Percentiles rank a stretch among this genome's conserved stretches.
Evolutionary conservation across 1,284 basidiomycete species (phyloP).

Genomic region (Dichomitus squalens): DNA sequence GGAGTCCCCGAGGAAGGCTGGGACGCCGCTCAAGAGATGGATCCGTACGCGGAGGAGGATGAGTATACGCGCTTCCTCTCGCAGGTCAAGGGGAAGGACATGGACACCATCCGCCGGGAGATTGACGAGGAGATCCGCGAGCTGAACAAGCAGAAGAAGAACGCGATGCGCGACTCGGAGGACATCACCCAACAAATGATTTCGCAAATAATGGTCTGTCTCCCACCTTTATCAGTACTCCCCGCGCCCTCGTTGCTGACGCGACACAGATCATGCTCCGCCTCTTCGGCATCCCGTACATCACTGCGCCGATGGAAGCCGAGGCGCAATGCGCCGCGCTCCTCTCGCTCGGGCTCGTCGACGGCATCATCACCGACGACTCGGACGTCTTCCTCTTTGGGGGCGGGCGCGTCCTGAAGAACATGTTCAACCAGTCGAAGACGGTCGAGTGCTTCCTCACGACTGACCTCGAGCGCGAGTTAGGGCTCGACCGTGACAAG

Average conservation of each 20-base stretch:
- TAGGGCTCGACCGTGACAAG: conserved; percentile 86
- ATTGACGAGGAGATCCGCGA: conserved; percentile 90
- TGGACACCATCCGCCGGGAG: conserved; percentile 82
- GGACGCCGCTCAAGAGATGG: conserved; percentile 83
- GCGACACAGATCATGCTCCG: conserved; percentile 75
- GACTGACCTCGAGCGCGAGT: conserved; percentile 84
- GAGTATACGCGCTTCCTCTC: conserved; percentile 93
- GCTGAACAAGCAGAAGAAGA: conserved; percentile 84
- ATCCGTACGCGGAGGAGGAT: conserved; percentile 80
- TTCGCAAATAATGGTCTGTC: conserved; percentile 88
- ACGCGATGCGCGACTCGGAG: conserved; percentile 91
- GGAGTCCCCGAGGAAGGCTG: conserved; percentile 38
- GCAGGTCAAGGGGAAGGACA: conserved; percentile 82
- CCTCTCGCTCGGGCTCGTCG: conserved; percentile 83
- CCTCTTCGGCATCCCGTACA: conserved; percentile 96
- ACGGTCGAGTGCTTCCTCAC: conserved; percentile 95
- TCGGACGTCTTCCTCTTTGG: conserved; percentile 99
- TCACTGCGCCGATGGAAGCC: conserved; percentile 99
- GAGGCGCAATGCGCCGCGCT: conserved; percentile 98
- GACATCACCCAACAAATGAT: conserved; percentile 96
- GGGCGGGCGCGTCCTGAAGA: conserved; percentile 91
- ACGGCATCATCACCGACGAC: conserved; percentile 99
- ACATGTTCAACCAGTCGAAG: conserved; percentile 99
- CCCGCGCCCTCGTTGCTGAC: background rate
- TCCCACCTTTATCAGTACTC: background rate